Evolutionary conservation across 208 protist genomes (phyloP).

Genomic region (Endotrypanum monterogeii): DNA sequence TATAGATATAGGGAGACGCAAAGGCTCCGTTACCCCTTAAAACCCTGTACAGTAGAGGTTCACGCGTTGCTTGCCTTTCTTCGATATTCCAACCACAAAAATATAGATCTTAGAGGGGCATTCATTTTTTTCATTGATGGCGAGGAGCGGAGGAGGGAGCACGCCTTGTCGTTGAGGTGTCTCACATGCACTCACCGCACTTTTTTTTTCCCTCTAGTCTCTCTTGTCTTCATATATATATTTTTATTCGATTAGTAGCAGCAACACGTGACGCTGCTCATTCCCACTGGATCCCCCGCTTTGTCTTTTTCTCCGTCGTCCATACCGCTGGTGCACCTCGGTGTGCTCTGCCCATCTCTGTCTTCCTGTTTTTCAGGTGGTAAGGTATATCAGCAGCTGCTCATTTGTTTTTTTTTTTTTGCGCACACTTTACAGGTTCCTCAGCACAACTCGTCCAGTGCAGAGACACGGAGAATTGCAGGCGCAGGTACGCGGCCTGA

Average conservation of each 20-base stretch:
- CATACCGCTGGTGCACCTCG: background rate
- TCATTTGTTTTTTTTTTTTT: background rate
- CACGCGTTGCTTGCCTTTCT: no score
- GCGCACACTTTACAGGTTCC: background rate
- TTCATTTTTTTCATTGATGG: background rate
- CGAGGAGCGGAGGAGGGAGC: background rate
- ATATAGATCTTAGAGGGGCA: background rate
- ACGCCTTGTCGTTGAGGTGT: background rate
- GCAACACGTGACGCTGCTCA: background rate
- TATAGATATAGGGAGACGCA: background rate
- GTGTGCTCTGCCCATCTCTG: background rate
- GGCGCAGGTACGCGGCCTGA: background rate
- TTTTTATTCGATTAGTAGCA: slow-evolving; percentile 11
- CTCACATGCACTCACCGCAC: background rate
- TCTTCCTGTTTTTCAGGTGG: background rate
- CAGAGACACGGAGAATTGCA: background rate
- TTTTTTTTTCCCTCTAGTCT: slow-evolving; percentile 6
- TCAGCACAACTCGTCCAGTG: background rate
- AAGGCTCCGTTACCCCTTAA: background rate
- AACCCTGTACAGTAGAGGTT: background rate
- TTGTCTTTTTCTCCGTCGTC: background rate
- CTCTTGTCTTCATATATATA: slow-evolving; percentile 7
- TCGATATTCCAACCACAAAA: slow-evolving; percentile 1
- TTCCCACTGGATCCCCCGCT: background rate
- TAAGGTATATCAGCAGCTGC: background rate